These are phyloP conservation scores for Scheffersomyces parashehatae DNA, from an alignment of 1,139 yeast species.

Conservation along the genomic window DNA sequence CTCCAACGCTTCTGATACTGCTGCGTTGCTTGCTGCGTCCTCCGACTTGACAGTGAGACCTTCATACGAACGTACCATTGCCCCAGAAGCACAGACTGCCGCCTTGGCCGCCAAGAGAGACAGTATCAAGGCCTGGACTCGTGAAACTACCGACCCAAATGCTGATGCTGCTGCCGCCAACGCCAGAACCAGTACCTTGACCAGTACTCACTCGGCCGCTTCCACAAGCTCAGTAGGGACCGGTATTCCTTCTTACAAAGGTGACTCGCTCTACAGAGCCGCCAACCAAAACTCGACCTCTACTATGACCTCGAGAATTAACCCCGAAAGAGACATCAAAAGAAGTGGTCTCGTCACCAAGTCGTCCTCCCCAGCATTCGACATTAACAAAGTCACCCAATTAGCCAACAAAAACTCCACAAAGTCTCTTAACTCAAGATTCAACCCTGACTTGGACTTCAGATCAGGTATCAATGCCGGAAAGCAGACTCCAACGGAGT, in stretches of 20 bases:
- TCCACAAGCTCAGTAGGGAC: conserved; percentile 20
- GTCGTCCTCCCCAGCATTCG: conserved; percentile 27
- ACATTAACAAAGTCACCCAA: conserved; percentile 43
- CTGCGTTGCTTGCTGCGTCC: conserved; percentile 72
- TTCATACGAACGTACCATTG: conserved; percentile 59
- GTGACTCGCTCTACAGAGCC: conserved; percentile 37
- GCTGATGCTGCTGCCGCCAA: conserved; percentile 51
- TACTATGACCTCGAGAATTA: conserved; percentile 49
- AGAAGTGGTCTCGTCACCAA: conserved; percentile 48
- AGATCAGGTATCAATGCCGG: conserved; percentile 39
- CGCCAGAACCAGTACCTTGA: conserved; percentile 8
- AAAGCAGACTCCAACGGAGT: conserved; percentile 23
- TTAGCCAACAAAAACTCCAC: conserved; percentile 47
- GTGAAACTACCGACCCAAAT: conserved; percentile 40
- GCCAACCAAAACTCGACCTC: conserved; percentile 47
- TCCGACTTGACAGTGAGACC: conserved; percentile 65
- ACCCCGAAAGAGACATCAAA: conserved; percentile 43
- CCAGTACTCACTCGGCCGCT: conserved; percentile 13
- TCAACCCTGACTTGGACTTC: conserved; percentile 46
- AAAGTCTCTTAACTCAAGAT: conserved; percentile 41
- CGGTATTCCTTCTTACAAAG: conserved; percentile 42
- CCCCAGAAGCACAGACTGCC: conserved; percentile 67
- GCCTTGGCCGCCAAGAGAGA: conserved; percentile 57
- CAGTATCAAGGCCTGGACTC: conserved; percentile 43
- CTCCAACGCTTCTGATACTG: conserved; percentile 69